A percentile compares a stretch with the other conserved stretches of the same genome.
phyloP scores from a whole-genome alignment of 192 early-diverging fungal species.

The Phlyctochytrium arcticum region DNA sequence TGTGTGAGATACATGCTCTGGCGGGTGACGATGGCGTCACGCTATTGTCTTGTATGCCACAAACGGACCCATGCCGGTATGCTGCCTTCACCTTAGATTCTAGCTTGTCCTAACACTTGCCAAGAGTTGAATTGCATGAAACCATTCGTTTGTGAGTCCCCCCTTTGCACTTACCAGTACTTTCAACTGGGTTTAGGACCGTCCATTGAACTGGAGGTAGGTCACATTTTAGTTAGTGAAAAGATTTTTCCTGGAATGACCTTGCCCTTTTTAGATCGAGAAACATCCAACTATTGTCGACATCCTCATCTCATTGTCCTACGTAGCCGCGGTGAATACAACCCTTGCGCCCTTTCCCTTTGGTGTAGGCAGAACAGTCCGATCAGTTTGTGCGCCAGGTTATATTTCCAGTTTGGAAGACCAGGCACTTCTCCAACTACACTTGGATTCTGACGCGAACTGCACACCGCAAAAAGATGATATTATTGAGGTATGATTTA shows the following conservation, averaged over 20 bases:
- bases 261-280: slow-evolving; percentile 5
- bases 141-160: slow-evolving; percentile 41
- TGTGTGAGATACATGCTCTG: slow-evolving; percentile 36
- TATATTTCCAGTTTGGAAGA: no score
- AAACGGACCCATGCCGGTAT: slow-evolving; percentile 1
- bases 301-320: slow-evolving; percentile 41
- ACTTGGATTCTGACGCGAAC: no score
- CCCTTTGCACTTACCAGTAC: slow-evolving; percentile 44
- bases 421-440: no score
- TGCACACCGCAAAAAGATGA: no score
- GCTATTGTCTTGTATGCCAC: slow-evolving; percentile 45
- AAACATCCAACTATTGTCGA: slow-evolving; percentile 40
- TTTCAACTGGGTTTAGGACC: slow-evolving; percentile 39
- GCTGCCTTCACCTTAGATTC: neutral
- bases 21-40: slow-evolving; percentile 26
- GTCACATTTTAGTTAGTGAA: neutral
- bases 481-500: no score
- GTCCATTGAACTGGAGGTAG: slow-evolving; percentile 38
- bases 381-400: no score
- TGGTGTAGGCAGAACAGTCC: slow-evolving; percentile 24
- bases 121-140: slow-evolving; percentile 33
- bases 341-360: slow-evolving; percentile 29
- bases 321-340: slow-evolving; percentile 23
- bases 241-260: neutral
- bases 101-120: neutral